Conservation (phyloP, 345 rosid genomes). For the Eucalyptus globulus region DNA sequence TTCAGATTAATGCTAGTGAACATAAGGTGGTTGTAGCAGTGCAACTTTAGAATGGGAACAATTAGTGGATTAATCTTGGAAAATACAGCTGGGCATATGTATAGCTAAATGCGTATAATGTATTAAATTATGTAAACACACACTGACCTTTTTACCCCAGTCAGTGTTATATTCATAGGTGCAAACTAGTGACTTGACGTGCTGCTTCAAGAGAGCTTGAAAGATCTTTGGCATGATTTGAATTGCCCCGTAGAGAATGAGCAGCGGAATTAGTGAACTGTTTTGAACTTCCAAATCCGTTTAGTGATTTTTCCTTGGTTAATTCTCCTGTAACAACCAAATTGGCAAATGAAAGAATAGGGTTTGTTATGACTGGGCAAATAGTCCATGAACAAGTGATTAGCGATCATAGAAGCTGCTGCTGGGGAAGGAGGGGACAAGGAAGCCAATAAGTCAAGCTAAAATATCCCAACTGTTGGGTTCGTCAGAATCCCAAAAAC, state of each 20-base stretch:
- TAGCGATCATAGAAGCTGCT: background rate
- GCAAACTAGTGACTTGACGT: slow-evolving; percentile 24
- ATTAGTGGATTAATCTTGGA: too few species aligned
- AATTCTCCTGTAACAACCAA: background rate
- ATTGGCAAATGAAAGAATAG: background rate
- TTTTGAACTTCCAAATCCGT: slow-evolving; percentile 30
- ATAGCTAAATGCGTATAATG: background rate
- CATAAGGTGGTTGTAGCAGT: background rate
- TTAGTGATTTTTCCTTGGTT: background rate
- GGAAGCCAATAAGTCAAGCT: too few species aligned
- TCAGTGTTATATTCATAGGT: slow-evolving; percentile 27
- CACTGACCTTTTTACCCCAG: slow-evolving; percentile 52
- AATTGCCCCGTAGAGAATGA: slow-evolving; percentile 25
- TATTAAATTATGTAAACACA: background rate
- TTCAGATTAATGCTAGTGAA: background rate
- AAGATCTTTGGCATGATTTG: background rate
- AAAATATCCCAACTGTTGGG: too few species aligned
- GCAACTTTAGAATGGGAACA: background rate
- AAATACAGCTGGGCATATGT: too few species aligned
- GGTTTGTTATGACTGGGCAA: background rate
- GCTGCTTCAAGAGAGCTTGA: slow-evolving; percentile 17
- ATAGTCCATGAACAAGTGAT: background rate
- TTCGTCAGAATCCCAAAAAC: too few species aligned
- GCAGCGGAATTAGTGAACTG: slow-evolving; percentile 22
- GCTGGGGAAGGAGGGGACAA: too few species aligned